Evolutionary conservation across 2,329 filamentous ascomycete species (phyloP), one percentile per base, ranked within the genome.

Genomic region (Beauveria sp.): DNA sequence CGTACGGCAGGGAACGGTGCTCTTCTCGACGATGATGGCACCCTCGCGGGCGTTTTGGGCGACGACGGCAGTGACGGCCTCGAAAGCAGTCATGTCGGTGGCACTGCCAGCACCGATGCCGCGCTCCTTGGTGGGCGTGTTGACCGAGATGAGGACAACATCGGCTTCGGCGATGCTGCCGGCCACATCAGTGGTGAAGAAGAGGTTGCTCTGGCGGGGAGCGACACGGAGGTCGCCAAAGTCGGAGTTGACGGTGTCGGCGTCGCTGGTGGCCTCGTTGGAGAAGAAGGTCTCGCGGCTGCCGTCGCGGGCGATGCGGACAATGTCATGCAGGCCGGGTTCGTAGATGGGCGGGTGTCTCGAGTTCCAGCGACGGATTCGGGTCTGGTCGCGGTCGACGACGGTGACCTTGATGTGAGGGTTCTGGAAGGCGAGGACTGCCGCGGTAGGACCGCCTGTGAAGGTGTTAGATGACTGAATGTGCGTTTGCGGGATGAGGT

Each of bases 21-120:
- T 89, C 77, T 93, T 93, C 76, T 93, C 89, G 22, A 93, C 89
- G 56, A 93, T 84, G 61, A 93, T 89, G 60, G 88, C 84, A 53
- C 86, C 87, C 20, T 81, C 77, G 34, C 81, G 84, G 3, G 89
- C 87, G 64, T 87, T 79, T 65, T 83, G 77, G 10, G 88, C 89
- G 40, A 93, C 86, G 61, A 84, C 83, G 56, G 82, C 80, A 1
- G 85, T 85, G 6, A 88, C 89, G 20, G 84, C 84, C 71, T 93
- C 89, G 28, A 93, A 83, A 12, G 85, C 84, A 1, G 84, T 84
- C 76, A 93, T 84, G 67, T 93, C 88, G 18, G 88, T 88, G 0
- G 89, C 89, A 65, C 80, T 82, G 12, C 88, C 89, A 5, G 86
- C 85, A 53, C 89, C 90, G 24, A 84, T 76, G 60, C 89, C 89